Evolutionary conservation across 495 filamentous ascomycete species (phyloP).

Genomic region (Penicillium argentinense): DNA sequence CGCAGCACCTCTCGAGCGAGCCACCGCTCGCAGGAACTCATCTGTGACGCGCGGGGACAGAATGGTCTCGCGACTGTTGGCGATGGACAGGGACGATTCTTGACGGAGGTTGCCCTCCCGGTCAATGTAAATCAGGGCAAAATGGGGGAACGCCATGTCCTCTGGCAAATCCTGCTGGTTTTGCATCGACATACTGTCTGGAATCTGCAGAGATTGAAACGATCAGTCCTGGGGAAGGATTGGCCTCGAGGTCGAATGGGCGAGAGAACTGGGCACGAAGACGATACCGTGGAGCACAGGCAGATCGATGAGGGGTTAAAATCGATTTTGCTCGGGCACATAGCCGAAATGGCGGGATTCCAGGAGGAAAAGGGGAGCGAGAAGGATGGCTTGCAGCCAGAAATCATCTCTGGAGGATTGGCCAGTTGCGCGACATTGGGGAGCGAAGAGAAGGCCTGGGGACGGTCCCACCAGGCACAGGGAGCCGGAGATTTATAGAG

Average conservation of each 20-base stretch:
- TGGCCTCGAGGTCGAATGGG: not conserved
- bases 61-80: slow-evolving; percentile 31
- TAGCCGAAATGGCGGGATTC: slow-evolving; percentile 1
- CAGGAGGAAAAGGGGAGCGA: slow-evolving; percentile 7
- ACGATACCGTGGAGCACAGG: slow-evolving; percentile 14
- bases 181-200: slow-evolving; percentile 28
- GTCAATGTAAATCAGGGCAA: slow-evolving; percentile 42
- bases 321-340: slow-evolving; percentile 2
- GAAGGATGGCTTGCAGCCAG: slow-evolving; percentile 15
- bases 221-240: too few relatives aligned
- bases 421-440: slow-evolving; percentile 3
- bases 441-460: not conserved
- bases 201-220: too few relatives aligned
- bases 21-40: slow-evolving; percentile 39
- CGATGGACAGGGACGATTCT: slow-evolving; percentile 36
- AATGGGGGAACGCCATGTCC: slow-evolving; percentile 29
- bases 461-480: slow-evolving; percentile 8
- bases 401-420: slow-evolving; percentile 13
- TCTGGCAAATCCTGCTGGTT: slow-evolving; percentile 17
- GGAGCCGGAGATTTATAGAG: slow-evolving; percentile 22
- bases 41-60: slow-evolving; percentile 36
- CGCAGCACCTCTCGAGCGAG: slow-evolving; percentile 21
- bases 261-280: not conserved
- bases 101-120: slow-evolving; percentile 36
- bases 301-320: slow-evolving; percentile 2